Evolutionary conservation across 768 basidiomycete species (phyloP).

Genomic region (Termitomyces sp.): DNA sequence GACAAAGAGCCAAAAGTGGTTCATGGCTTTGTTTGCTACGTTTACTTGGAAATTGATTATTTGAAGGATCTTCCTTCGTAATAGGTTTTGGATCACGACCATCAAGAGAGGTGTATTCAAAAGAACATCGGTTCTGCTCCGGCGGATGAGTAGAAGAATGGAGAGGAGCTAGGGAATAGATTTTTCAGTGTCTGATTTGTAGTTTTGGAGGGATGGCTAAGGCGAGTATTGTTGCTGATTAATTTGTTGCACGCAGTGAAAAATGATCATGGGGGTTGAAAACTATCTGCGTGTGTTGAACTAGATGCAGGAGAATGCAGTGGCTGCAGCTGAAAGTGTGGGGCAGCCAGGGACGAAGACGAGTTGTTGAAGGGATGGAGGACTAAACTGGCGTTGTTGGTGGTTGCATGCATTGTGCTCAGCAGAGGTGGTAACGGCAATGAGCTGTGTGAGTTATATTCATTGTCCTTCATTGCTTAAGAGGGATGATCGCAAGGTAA

Average conservation of each 20-base stretch:
- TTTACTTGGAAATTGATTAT: constrained; percentile 25
- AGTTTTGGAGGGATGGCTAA: constrained; percentile 26
- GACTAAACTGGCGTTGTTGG: background rate
- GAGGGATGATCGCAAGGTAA: background rate
- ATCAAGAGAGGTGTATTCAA: constrained; percentile 6
- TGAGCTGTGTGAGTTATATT: constrained; percentile 4
- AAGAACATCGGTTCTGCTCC: constrained; percentile 8
- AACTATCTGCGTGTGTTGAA: constrained; percentile 64
- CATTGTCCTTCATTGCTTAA: background rate
- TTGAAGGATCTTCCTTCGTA: constrained; percentile 4
- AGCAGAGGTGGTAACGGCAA: constrained; percentile 10
- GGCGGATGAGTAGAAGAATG: background rate
- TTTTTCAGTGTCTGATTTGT: constrained; percentile 7
- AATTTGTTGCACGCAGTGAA: constrained; percentile 59
- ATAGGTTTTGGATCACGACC: constrained; percentile 7
- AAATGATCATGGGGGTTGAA: constrained; percentile 78
- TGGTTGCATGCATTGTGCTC: constrained; percentile 2
- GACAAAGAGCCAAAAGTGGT: constrained; percentile 58
- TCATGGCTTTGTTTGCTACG: constrained; percentile 65
- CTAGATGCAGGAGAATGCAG: constrained; percentile 19
- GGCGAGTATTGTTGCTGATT: constrained; percentile 38
- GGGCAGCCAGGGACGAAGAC: constrained; percentile 10
- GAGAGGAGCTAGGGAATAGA: constrained; percentile 10
- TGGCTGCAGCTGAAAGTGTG: constrained; percentile 6
- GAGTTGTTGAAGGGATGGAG: no score